Percentiles rank a stretch among this genome's conserved stretches.
Evolutionary conservation across 1,284 basidiomycete genomes (phyloP).

Genomic region (Rhodotorula glutinis): DNA sequence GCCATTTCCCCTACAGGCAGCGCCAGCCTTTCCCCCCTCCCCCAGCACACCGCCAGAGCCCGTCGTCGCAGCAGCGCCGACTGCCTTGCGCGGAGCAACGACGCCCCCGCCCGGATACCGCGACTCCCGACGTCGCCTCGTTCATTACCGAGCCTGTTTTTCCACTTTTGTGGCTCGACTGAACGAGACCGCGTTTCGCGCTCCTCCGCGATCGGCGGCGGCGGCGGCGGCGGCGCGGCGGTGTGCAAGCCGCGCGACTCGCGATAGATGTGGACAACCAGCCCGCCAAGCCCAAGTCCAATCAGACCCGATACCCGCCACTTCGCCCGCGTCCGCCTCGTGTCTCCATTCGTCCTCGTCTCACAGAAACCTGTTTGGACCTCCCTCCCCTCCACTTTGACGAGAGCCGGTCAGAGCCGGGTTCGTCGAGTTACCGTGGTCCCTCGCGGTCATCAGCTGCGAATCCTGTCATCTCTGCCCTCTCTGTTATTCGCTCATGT

Average conservation of each 20-base stretch:
- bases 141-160: slow-evolving; percentile 1
- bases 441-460: neutral
- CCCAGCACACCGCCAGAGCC: neutral
- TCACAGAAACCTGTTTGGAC: too few species aligned
- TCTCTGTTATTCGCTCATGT: neutral
- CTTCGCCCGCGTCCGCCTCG: neutral
- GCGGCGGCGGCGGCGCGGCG: too few species aligned
- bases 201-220: too few species aligned
- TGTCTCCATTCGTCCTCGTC: too few species aligned
- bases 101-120: too few species aligned
- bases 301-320: too few species aligned
- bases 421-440: neutral
- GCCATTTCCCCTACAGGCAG: neutral
- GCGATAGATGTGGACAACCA: too few species aligned
- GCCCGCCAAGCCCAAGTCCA: too few species aligned
- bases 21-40: neutral
- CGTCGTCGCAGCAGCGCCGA: neutral
- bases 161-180: neutral
- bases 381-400: slow-evolving; percentile 6
- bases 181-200: too few species aligned
- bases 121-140: too few species aligned
- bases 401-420: slow-evolving; percentile 33
- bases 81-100: too few species aligned
- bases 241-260: too few species aligned
- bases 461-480: neutral